Evolutionary conservation across 495 filamentous ascomycete genomes (phyloP).

Genomic region (Podospora pseudopauciseta): DNA sequence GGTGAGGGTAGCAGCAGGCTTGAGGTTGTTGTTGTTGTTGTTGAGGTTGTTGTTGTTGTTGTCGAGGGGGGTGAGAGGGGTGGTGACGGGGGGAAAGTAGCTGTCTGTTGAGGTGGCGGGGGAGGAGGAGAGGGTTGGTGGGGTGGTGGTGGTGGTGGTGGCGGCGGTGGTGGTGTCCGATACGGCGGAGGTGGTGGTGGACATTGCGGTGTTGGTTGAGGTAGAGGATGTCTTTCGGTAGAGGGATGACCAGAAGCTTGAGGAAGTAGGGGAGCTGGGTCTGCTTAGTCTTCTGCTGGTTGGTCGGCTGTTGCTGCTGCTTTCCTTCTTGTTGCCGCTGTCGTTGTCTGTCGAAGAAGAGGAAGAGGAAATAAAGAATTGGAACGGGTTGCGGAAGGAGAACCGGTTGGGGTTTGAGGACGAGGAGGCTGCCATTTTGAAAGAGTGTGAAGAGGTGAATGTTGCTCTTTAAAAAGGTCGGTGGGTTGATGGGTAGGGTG

Average conservation of each 20-base stretch:
- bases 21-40: too few species aligned
- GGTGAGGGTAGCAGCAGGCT: too few species aligned
- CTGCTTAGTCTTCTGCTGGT: background rate
- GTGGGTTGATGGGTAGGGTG: background rate
- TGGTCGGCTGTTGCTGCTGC: background rate
- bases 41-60: background rate
- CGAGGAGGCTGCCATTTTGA: slow-evolving; percentile 1
- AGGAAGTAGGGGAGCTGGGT: background rate
- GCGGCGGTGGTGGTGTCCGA: background rate
- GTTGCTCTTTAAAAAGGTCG: background rate
- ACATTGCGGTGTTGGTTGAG: background rate
- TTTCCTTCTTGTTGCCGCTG: background rate
- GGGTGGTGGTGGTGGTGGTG: background rate
- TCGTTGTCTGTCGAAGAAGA: background rate
- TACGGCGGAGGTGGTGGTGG: background rate
- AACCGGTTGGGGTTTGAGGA: background rate
- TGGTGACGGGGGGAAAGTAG: background rate
- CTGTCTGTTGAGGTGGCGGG: background rate
- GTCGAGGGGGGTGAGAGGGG: background rate
- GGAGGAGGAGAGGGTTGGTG: slow-evolving; percentile 4
- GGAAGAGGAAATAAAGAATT: background rate
- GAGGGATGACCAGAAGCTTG: background rate
- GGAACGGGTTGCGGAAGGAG: slow-evolving; percentile 3
- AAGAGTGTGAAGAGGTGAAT: background rate
- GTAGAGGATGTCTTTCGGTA: background rate